Evolutionary conservation across 768 basidiomycete species (phyloP).

Genomic region (Suillus ampliporus): DNA sequence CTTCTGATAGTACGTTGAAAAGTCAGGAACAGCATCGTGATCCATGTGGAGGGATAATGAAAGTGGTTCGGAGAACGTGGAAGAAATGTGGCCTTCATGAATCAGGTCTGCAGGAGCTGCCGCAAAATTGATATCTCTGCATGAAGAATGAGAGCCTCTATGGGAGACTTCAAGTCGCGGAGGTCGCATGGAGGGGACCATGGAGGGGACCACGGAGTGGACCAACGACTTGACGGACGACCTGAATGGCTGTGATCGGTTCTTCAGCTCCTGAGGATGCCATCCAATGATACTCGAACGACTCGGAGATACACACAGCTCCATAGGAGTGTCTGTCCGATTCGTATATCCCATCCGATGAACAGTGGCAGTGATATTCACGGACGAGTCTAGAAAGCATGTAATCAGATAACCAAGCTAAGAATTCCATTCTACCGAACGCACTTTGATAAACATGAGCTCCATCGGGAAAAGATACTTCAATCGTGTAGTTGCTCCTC

Average conservation of each 20-base stretch:
- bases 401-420: not conserved
- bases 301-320: not conserved
- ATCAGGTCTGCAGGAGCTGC: not conserved
- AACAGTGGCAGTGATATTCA: conserved; percentile 1
- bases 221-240: too few species aligned
- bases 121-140: too few species aligned
- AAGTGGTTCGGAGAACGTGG: conserved; percentile 4
- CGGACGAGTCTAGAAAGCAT: conserved; percentile 1
- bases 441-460: not conserved
- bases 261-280: conserved; percentile 10
- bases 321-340: conserved; percentile 10
- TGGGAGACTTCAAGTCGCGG: too few species aligned
- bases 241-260: not conserved
- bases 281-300: conserved; percentile 6
- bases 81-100: not conserved
- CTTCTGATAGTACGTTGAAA: conserved; percentile 5
- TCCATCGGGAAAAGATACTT: conserved; percentile 14
- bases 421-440: not conserved
- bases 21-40: not conserved
- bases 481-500: not conserved
- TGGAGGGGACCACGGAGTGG: too few species aligned
- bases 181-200: not conserved
- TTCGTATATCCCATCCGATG: conserved; percentile 9
- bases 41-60: not conserved
- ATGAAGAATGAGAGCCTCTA: too few species aligned